Evolutionary conservation across 2,329 filamentous ascomycete species (phyloP), one percentile per base, ranked within the genome.

Genomic region (Dothistroma septosporum): DNA sequence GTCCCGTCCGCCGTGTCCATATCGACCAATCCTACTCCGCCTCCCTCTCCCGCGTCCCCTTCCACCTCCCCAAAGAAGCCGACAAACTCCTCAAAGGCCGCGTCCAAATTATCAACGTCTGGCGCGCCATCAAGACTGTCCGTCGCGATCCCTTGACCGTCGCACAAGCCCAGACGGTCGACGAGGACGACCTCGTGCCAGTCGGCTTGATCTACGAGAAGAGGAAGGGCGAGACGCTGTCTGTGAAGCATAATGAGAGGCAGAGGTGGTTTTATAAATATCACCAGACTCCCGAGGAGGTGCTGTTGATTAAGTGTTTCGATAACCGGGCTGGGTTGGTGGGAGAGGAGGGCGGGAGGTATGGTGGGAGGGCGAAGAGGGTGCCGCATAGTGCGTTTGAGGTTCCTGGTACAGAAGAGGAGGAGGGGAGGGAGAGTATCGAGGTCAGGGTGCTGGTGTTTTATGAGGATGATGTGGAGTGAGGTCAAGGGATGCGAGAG

Each of bases 371-470:
- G 46, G 61, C 59, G 46, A 65, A 64, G 61, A 58, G 68, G 37
- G 75, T 75, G 46, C 85, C 90, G 12, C 90, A 94, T 77, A 86
- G 86, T 14, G 90, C 91, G 0, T 96, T 96, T 76, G 79, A 80
- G 49, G 87, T 96, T 73, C 86, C 88, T 0, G 79, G 87, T 64
- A 90, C 88, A 0, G 82, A 85, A 8, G 76, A 80, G 14, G 87
- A 86, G 50, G 90, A 87, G 66, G 83, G 82, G 0, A 82, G 91
- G 64, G 89, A 95, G 79, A 96, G 91, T 73, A 95, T 96, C 72
- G 92, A 96, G 75, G 89, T 96, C 14, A 82, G 91, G 67, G 85
- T 89, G 28, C 79, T 96, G 73, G 89, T 96, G 0, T 95, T 96
- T 80, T 57, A 62, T 59, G 64, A 66, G 53, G 55, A 60, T 52